phyloP scores from a whole-genome alignment of 148 eudicot genomes.

The Amaranthus hypochondriacus region DNA sequence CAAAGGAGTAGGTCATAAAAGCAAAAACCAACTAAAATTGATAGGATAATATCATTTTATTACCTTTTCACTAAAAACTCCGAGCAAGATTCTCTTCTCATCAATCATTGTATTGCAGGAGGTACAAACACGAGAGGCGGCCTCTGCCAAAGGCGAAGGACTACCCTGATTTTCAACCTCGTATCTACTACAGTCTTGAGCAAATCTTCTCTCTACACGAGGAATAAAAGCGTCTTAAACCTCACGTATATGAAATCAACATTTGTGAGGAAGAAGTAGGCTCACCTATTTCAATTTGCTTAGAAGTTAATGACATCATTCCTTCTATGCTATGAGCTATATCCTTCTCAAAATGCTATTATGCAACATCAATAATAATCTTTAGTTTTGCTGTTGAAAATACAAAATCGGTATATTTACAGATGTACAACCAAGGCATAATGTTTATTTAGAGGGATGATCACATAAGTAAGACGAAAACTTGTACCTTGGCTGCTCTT shows the following conservation, averaged over 20 bases:
- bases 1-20: too few relatives aligned
- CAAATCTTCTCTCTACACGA: conserved; percentile 57
- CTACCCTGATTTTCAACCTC: conserved; percentile 48
- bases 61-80: conserved; percentile 57
- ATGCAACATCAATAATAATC: conserved; percentile 9
- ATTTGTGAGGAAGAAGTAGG: background rate
- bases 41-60: background rate
- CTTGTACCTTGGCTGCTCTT: conserved; percentile 65
- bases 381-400: background rate
- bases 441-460: background rate
- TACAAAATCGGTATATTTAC: too few relatives aligned
- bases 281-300: conserved; percentile 74
- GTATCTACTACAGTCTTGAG: conserved; percentile 70
- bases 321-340: conserved; percentile 68
- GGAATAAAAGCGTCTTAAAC: conserved; percentile 16
- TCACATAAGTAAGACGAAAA: background rate
- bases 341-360: conserved; percentile 78
- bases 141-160: conserved; percentile 50
- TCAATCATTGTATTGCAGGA: conserved; percentile 52
- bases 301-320: conserved; percentile 52
- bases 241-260: background rate
- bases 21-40: too few relatives aligned
- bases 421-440: background rate
- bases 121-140: conserved; percentile 51
- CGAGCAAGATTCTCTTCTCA: conserved; percentile 58